Percentiles rank a stretch among this genome's conserved stretches.
Evolutionary conservation across 202 grass and related monocot species (phyloP).

Genomic region (Tripidium arundinaceum): DNA sequence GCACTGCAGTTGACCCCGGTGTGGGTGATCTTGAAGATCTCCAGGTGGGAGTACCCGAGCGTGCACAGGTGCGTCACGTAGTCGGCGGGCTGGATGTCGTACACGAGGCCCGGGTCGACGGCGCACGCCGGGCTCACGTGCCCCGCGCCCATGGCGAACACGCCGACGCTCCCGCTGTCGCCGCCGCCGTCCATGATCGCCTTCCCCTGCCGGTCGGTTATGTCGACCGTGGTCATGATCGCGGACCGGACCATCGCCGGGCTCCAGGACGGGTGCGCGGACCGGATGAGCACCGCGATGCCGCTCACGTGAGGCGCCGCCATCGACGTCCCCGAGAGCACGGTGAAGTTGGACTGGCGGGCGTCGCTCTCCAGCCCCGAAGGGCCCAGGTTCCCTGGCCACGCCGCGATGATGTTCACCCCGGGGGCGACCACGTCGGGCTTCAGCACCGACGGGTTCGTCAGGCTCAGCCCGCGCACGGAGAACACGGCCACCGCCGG

Average conservation of each 20-base stretch:
- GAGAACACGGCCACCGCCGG: constrained; percentile 73
- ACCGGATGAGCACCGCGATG: constrained; percentile 57
- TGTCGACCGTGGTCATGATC: constrained; percentile 78
- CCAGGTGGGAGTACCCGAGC: constrained; percentile 53
- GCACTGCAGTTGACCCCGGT: constrained; percentile 52
- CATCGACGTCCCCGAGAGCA: constrained; percentile 92
- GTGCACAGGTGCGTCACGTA: constrained; percentile 88
- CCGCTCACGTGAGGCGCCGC: constrained; percentile 80
- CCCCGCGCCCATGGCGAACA: constrained; percentile 66
- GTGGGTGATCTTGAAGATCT: constrained; percentile 83
- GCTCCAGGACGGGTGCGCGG: constrained; percentile 59
- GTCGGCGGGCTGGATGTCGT: constrained; percentile 65
- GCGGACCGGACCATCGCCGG: constrained; percentile 70
- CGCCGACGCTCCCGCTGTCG: constrained; percentile 22
- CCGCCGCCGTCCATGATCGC: constrained; percentile 54
- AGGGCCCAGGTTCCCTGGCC: constrained; percentile 59
- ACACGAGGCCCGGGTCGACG: constrained; percentile 71
- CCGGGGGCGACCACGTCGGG: constrained; percentile 76
- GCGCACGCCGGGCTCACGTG: constrained; percentile 65
- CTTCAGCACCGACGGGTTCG: constrained; percentile 75
- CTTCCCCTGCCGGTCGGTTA: constrained; percentile 52
- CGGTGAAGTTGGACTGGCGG: constrained; percentile 62
- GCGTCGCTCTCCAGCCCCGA: constrained; percentile 57
- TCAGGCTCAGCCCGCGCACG: constrained; percentile 62
- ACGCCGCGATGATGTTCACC: constrained; percentile 91